Evolutionary conservation across 2,329 filamentous ascomycete genomes (phyloP).

Genomic region (Podosphaera leucotricha): DNA sequence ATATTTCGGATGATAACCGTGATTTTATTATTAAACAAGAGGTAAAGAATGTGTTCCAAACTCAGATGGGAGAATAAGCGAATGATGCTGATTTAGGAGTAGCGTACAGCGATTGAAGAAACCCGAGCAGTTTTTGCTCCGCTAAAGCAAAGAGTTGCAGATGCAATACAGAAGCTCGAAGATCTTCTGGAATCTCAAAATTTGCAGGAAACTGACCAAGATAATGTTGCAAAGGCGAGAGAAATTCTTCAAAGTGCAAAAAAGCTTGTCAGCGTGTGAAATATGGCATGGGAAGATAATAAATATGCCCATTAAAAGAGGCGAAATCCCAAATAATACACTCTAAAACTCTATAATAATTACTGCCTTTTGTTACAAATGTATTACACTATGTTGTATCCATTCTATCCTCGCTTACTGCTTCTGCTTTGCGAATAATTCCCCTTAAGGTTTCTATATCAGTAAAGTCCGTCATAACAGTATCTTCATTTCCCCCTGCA

Average conservation of each 20-base stretch:
- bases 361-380: background rate
- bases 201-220: constrained; percentile 20
- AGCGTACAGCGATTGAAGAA: constrained; percentile 44
- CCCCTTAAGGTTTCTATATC: background rate
- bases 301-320: too few species aligned
- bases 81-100: background rate
- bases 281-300: background rate
- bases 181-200: constrained; percentile 46
- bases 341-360: background rate
- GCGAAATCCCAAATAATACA: too few species aligned
- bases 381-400: background rate
- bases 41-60: too few species aligned
- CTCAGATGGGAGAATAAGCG: background rate
- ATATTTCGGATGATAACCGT: constrained; percentile 41
- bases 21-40: constrained; percentile 68
- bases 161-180: constrained; percentile 51
- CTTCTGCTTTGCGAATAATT: background rate
- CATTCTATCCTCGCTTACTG: background rate
- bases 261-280: background rate
- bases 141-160: constrained; percentile 44
- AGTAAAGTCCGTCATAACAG: too few species aligned
- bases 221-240: constrained; percentile 29
- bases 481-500: too few species aligned
- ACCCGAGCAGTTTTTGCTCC: constrained; percentile 63
- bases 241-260: constrained; percentile 23